Evolutionary conservation across 2,329 filamentous ascomycete species (phyloP).

Genomic region (Phaeomoniella chlamydospora): DNA sequence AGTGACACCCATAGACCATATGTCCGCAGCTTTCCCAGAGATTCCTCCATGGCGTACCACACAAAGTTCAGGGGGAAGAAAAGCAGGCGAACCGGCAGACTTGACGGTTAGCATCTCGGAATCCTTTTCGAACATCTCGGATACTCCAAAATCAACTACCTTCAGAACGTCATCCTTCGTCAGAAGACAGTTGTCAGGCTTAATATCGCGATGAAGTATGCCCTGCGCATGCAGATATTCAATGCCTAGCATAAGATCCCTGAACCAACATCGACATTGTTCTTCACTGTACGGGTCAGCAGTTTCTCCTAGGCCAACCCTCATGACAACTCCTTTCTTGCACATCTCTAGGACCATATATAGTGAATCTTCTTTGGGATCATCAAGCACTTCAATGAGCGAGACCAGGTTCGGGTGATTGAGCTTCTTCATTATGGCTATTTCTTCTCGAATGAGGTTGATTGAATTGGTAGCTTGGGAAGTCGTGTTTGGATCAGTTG

Average conservation of each 20-base stretch:
- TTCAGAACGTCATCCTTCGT: slow-evolving; percentile 89
- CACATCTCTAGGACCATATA: slow-evolving; percentile 99
- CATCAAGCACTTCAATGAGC: slow-evolving; percentile 86
- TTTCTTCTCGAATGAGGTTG: slow-evolving; percentile 84
- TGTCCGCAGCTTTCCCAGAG: slow-evolving; percentile 78
- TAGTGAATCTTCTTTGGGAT: slow-evolving; percentile 85
- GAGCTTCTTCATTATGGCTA: slow-evolving; percentile 98
- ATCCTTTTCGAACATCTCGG: slow-evolving; percentile 91
- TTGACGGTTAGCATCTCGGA: slow-evolving; percentile 82
- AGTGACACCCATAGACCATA: slow-evolving; percentile 97
- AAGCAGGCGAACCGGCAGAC: slow-evolving; percentile 86
- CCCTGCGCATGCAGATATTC: slow-evolving; percentile 93
- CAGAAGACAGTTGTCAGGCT: slow-evolving; percentile 87
- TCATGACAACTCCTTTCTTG: slow-evolving; percentile 95
- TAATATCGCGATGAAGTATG: slow-evolving; percentile 92
- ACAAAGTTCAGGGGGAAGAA: slow-evolving; percentile 85
- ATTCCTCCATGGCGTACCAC: slow-evolving; percentile 74
- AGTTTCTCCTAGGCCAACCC: slow-evolving; percentile 71
- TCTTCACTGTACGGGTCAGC: slow-evolving; percentile 74
- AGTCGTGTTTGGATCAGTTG: slow-evolving; percentile 30
- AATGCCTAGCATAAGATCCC: slow-evolving; percentile 85
- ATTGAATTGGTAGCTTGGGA: slow-evolving; percentile 52
- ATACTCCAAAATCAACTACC: slow-evolving; percentile 97
- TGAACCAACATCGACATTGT: slow-evolving; percentile 78
- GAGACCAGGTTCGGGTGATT: slow-evolving; percentile 89